Base-by-base conservation (phyloP, 2,329 filamentous ascomycete genomes). In the Scedosporium dehoogii region DNA sequence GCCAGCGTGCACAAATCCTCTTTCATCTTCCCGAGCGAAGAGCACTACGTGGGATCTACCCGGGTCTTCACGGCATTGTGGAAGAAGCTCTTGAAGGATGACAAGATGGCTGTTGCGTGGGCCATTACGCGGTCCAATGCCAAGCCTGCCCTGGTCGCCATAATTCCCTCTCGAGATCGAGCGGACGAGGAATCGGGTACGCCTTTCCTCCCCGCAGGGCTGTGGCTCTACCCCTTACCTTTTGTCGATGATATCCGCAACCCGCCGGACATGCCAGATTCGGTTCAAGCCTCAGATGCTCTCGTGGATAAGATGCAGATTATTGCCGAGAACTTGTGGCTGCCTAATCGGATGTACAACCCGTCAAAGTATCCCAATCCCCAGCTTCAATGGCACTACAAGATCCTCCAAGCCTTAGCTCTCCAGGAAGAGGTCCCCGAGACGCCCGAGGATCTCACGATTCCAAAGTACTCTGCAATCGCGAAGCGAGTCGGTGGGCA, bases 301-400 rank as follows among this genome's bases (percentile, higher is more conserved):
- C 78, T 97, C 7, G 88, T 88, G 12, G 90, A 96, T 69, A 81
- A 84, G 44, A 97, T 97, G 92, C 84, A 90, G 58, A 82, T 82
- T 5, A 84, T 97, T 3, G 79, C 97, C 2, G 88, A 94, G 71
- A 91, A 96, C 67, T 78, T 97, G 0, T 91, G 96, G 71, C 83
- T 99, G 6, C 94, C 94, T 0, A 92, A 90, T 69, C 92, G 84
- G 5, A 80, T 84, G 38, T 99, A 96, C 70, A 89, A 96, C 67
- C 92, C 93, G 1, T 78, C 80, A 1, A 94, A 89, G 70, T 97
- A 97, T 69, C 91, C 94, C 0, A 99, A 99, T 65, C 92, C 92
- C 9, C 84, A 90, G 7, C 79, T 99, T 25, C 94, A 99, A 75
- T 99, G 93, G 92, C 94, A 97, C 76, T 99, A 97, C 78, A 88